Percentiles rank a stretch among this genome's conserved stretches.
phyloP scores from a whole-genome alignment of 2,329 filamentous ascomycete genomes.

The Trichoderma asperellum region DNA sequence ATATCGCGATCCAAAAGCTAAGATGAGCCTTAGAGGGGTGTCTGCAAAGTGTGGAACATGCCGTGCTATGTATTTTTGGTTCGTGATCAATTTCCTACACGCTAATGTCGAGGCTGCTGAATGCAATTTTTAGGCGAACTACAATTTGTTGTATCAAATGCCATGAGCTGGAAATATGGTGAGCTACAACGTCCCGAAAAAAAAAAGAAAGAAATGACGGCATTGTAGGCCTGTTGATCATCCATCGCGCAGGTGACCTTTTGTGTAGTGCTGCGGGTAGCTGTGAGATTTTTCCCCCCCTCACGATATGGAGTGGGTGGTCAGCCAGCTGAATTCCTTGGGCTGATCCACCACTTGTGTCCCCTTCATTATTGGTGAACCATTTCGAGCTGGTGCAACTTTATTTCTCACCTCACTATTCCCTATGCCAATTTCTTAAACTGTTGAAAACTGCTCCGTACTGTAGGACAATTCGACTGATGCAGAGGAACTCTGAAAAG shows the following conservation, averaged over 20 bases:
- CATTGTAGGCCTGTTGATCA: constrained; percentile 6
- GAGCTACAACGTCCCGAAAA: background rate
- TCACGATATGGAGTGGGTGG: background rate
- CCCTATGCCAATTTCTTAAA: background rate
- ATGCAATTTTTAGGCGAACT: background rate
- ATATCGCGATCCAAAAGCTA: constrained; percentile 24
- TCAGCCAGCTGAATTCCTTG: background rate
- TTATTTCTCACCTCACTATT: constrained; percentile 1
- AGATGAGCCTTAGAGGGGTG: background rate
- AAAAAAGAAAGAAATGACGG: background rate
- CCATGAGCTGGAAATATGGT: background rate
- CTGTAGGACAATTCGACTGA: background rate
- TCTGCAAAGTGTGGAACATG: background rate
- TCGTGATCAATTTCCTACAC: background rate
- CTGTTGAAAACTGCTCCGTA: background rate
- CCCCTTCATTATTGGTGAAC: constrained; percentile 6
- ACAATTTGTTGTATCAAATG: background rate
- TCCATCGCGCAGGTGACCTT: constrained; percentile 15
- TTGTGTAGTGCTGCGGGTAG: background rate
- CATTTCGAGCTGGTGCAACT: background rate
- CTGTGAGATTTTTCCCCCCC: background rate
- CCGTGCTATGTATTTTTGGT: background rate
- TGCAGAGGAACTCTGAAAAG: background rate
- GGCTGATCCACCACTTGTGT: background rate
- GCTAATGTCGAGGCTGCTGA: background rate